A percentile compares a stretch with the other conserved stretches of the same genome.
Conservation (phyloP, 257 asterid species). For the Leonotis leonurus region DNA sequence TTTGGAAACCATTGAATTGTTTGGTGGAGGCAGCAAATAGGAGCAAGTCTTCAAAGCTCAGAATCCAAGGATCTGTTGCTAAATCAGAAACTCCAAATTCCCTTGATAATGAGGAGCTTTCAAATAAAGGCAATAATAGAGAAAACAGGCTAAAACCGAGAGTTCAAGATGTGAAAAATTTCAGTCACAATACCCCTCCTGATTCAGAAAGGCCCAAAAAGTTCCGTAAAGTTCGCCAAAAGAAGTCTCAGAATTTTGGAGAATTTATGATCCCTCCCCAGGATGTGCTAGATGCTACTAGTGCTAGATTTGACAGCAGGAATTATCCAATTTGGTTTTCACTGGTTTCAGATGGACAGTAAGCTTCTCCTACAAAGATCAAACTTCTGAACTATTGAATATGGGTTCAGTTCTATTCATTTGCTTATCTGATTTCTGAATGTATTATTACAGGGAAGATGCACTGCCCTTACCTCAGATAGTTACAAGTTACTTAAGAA, state of each 20-base stretch:
- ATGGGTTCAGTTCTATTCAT: not conserved
- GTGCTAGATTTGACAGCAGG: conserved; percentile 45
- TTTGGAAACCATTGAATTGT: conserved; percentile 90
- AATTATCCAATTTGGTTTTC: conserved; percentile 86
- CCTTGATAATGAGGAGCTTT: conserved; percentile 47
- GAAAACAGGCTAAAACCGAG: conserved; percentile 58
- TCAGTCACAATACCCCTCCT: conserved; percentile 36
- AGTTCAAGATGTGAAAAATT: conserved; percentile 48
- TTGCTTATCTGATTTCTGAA: conserved; percentile 22
- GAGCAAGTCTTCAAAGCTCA: conserved; percentile 66
- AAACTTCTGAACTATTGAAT: conserved; percentile 5
- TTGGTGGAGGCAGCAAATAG: conserved; percentile 96
- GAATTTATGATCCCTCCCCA: conserved; percentile 62
- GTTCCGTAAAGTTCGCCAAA: conserved; percentile 53
- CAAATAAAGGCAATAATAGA: conserved; percentile 49
- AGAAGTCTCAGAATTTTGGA: conserved; percentile 52
- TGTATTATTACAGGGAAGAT: conserved; percentile 54
- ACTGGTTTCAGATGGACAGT: conserved; percentile 74
- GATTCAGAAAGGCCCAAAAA: conserved; percentile 73
- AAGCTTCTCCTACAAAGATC: conserved; percentile 26
- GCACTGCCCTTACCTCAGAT: conserved; percentile 73
- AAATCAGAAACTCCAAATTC: conserved; percentile 49
- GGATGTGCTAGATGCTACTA: conserved; percentile 58
- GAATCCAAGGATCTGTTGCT: conserved; percentile 47
- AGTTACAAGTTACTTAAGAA: conserved; percentile 77